Evolutionary conservation across 106 monocot species (phyloP).

Genomic region (Allium cepa): DNA sequence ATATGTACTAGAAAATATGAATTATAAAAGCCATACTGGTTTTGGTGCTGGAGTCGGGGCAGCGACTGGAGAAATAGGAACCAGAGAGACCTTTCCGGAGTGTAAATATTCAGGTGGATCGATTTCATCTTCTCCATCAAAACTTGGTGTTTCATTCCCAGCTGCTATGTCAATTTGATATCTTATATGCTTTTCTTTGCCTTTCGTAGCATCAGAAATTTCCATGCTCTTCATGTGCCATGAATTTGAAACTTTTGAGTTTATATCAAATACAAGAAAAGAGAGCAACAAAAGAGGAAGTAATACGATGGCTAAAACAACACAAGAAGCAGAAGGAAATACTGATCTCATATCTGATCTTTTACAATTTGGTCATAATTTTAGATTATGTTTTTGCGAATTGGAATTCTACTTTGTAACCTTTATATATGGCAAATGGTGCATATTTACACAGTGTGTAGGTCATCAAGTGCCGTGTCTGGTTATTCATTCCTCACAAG

Average conservation of each 20-base stretch:
- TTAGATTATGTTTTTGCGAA: too few relatives aligned
- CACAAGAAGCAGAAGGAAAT: conserved; percentile 1
- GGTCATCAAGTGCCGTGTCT: too few relatives aligned
- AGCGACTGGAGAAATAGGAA: not conserved
- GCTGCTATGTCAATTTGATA: not conserved
- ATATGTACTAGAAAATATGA: not conserved
- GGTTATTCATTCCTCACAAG: too few relatives aligned
- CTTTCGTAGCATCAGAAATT: not conserved
- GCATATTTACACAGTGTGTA: too few relatives aligned
- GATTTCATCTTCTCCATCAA: not conserved
- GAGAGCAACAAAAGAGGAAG: conserved; percentile 20
- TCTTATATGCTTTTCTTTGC: not conserved
- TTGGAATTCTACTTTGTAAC: too few relatives aligned
- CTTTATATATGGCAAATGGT: too few relatives aligned
- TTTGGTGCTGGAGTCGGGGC: not conserved
- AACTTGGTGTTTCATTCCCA: not conserved
- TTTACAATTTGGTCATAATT: too few relatives aligned
- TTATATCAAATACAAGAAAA: not conserved
- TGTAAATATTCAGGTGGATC: not conserved
- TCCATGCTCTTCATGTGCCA: not conserved
- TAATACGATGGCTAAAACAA: not conserved
- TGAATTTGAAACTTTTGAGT: not conserved
- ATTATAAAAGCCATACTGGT: conserved; percentile 7
- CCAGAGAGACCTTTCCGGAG: not conserved
- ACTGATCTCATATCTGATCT: not conserved